Base-by-base conservation (phyloP, 2,329 filamentous ascomycete species). In the Aspergillus sp. region DNA sequence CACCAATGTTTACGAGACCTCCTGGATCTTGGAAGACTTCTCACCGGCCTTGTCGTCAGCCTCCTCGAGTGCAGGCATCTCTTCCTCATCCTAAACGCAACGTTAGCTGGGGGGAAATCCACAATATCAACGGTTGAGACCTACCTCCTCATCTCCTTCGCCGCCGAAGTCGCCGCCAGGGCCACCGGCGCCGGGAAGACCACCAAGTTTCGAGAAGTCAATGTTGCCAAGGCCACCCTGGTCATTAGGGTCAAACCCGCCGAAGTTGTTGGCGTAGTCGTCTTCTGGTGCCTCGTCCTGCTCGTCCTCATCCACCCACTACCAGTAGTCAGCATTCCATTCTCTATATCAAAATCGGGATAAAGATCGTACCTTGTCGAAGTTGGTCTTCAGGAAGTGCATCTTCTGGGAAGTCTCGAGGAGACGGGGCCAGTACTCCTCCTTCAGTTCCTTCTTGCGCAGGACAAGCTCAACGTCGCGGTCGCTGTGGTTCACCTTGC, bases 301-400 rank as follows among this genome's bases (percentile, higher is more conserved):
- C 85, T 99, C 95, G 74, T 99, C 93, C 86, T 97, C 91, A 68
- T 97, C 93, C 70, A 96, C 90, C 93, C 93, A 97, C 86, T 88
- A 60, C 41, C 45, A 54, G 24, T n/a, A 34, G 58, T 69, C 54
- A 68, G 66, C 34, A 54, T 41, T 37, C 22, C 13, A 19, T 40
- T 42, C 19, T 22, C 44, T 9, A 42, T 13, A n/a, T 9, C 17
- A 7, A 9, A 1, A 12, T 24, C 19, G 11, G 48, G 22, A 4
- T 27, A 20, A 39, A 13, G 34, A 37, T 45, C 82, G 60, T 75
- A 89, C 86, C 89, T 96, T 97, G 82, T 97, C 93, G 70, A 99
- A 99, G 81, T 99, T 89, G 64, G 95, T 98, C 88, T 96, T 96
- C 72, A 99, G 80, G 86, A 92, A 99, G 81, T 98, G 95, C 55